Evolutionary conservation across 139 green algal genomes (phyloP).

Genomic region (Gonium pectorale): DNA sequence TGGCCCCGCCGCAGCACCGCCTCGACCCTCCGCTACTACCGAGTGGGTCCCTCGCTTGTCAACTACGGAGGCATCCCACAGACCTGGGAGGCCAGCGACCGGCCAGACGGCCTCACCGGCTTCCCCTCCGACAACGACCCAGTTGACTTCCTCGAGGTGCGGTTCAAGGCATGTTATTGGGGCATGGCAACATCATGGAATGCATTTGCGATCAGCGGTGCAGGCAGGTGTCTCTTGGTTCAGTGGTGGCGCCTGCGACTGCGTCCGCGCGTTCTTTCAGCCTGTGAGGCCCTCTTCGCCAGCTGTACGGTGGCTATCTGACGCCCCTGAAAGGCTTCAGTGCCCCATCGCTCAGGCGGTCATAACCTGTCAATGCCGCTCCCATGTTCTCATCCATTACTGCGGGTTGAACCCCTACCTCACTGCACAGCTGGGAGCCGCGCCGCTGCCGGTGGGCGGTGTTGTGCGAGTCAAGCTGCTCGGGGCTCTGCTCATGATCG

Average conservation of each 20-base stretch:
- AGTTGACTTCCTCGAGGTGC: constrained; percentile 38
- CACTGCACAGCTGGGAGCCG: constrained; percentile 5
- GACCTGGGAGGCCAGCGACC: constrained; percentile 35
- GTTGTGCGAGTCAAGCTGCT: constrained; percentile 41
- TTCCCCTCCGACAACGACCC: constrained; percentile 40
- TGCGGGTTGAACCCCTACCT: background rate
- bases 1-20: background rate
- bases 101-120: background rate
- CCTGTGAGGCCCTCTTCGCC: too few species aligned
- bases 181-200: background rate
- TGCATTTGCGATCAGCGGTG: too few species aligned
- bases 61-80: constrained; percentile 33
- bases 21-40: constrained; percentile 17
- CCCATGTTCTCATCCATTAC: too few species aligned
- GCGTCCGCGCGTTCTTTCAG: too few species aligned
- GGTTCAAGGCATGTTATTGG: background rate
- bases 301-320: too few species aligned
- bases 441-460: background rate
- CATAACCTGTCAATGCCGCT: too few species aligned
- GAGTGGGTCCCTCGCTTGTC: constrained; percentile 17
- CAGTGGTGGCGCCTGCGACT: too few species aligned
- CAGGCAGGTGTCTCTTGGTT: too few species aligned
- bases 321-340: too few species aligned
- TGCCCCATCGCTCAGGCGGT: too few species aligned
- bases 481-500: constrained; percentile 18